These are phyloP conservation scores for Pascua guehoae DNA, from an alignment of 1,284 basidiomycete genomes.

Conservation along the genomic window DNA sequence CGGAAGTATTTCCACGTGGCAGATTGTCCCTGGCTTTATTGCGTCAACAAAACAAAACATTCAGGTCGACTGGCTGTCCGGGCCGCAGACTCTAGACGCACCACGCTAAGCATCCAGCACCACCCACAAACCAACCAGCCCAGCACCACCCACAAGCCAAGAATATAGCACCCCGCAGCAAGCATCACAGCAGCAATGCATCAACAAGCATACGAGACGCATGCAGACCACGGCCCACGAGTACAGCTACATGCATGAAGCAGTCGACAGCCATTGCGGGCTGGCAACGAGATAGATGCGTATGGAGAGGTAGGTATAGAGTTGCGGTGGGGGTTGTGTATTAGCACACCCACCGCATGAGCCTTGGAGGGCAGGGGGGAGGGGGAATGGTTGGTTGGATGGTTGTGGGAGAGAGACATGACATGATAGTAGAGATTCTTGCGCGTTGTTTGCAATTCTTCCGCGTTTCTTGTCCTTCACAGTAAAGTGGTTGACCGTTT, in stretches of 20 bases:
- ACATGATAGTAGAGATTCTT: neutral
- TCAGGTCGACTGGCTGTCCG: no score
- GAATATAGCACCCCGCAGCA: no score
- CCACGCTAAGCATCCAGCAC: no score
- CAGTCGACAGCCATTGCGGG: neutral
- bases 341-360: neutral
- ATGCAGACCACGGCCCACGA: neutral
- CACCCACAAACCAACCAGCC: no score
- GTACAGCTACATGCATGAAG: slow-evolving; percentile 21
- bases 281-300: slow-evolving; percentile 16
- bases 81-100: no score
- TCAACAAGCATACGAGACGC: no score
- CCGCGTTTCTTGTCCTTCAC: neutral
- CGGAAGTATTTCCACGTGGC: no score
- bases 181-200: no score
- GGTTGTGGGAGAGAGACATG: neutral
- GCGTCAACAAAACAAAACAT: no score
- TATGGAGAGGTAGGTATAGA: slow-evolving; percentile 5
- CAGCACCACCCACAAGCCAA: no score
- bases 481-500: no score
- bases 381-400: neutral
- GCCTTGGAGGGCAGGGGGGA: neutral
- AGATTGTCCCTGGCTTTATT: no score
- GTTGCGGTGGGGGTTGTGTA: neutral
- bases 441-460: neutral